Base-by-base conservation (phyloP, 805 yeast genomes). In the Yamadazyma paraphyllophila region DNA sequence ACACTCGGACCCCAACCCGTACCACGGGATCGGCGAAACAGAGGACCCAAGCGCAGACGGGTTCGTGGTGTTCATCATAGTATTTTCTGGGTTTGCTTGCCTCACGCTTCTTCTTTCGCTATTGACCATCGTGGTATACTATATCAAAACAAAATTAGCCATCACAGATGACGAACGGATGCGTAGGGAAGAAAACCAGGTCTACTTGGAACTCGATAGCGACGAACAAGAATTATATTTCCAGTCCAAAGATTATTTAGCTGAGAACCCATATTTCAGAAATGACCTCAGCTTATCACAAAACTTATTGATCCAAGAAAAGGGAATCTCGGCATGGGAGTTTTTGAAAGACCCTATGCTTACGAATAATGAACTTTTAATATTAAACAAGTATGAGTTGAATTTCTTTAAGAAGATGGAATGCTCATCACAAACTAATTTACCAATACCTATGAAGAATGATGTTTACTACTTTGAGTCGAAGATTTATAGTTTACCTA, bases 251-350 rank as follows among this genome's bases (percentile, higher is more conserved):
- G 84, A 81, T 27, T 71, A 54, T 47, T 46, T 72, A 25, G 48
- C 53, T 5, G 52, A 58, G 16, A 66, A 70, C 45, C 71, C 75
- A 9, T 66, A 61, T 40, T 27, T 57, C 13, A 52, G 59, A 37
- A 81, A 81, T 9, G 71, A 75, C 7, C 61, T 80, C 55, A 44
- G 77, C 61, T 36, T 85, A 32, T 75, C 85, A 25, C 91, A 86
- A 62, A 74, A 73, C 49, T 65, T 83, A 61, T 61, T 74, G 15
- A 87, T 88, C 24, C 96, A 89, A 54, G 96, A 89, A 52, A 90
- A 88, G 60, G 96, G 96, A 2, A 84, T 91, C 1, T 66, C 76
- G 12, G 98, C 97, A 1, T 91, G 95, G 88, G 96, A 91, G 56
- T 92, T 94, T 59, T 74, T 71, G 43, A 81, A 83, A 16, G 77